These are phyloP conservation scores for Podospora pseudocomata DNA, from an alignment of 495 filamentous ascomycete genomes.

Conservation along the genomic window DNA sequence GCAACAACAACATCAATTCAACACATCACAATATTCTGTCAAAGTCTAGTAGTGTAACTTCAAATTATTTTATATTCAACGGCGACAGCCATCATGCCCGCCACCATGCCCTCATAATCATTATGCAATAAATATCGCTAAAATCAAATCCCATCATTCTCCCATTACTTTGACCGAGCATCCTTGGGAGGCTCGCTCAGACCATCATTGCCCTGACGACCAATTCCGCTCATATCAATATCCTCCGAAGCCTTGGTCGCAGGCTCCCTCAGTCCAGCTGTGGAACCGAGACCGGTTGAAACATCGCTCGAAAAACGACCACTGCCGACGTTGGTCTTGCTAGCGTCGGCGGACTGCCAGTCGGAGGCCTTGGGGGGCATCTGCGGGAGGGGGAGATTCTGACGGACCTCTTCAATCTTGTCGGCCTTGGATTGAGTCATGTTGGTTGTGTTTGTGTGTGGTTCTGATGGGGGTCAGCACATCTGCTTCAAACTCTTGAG, in stretches of 20 bases:
- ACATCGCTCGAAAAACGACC: constrained; percentile 46
- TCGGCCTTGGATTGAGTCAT: constrained; percentile 53
- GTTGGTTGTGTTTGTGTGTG: constrained; percentile 7
- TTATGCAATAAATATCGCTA: background rate
- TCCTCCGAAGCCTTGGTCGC: constrained; percentile 53
- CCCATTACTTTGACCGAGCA: background rate
- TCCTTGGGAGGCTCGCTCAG: background rate
- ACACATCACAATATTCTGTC: no score
- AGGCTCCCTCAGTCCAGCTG: constrained; percentile 58
- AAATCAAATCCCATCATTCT: background rate
- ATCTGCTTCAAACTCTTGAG: background rate
- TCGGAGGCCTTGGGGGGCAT: constrained; percentile 67
- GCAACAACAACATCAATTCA: no score
- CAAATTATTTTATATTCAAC: background rate
- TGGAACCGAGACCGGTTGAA: constrained; percentile 47
- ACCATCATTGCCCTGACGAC: constrained; percentile 42
- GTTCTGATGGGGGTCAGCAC: background rate
- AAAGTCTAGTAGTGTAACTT: no score
- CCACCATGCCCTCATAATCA: background rate
- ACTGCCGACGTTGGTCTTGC: constrained; percentile 67
- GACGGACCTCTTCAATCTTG: constrained; percentile 59
- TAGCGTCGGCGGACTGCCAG: constrained; percentile 66
- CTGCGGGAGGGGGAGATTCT: constrained; percentile 76
- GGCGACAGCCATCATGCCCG: background rate
- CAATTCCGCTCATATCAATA: constrained; percentile 48